phyloP scores from a whole-genome alignment of 768 basidiomycete species.

The Lentinula edodes region DNA sequence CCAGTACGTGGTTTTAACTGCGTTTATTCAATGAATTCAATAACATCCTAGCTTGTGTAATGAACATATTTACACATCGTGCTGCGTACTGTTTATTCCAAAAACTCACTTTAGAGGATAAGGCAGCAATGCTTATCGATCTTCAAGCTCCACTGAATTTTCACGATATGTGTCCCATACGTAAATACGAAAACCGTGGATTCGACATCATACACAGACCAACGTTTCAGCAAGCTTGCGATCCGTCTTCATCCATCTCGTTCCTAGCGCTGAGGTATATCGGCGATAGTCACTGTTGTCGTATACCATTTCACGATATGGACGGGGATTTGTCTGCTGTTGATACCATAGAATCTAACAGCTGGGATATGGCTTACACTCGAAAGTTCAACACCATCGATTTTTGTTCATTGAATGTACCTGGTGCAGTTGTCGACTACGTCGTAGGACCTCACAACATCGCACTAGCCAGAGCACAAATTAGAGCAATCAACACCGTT shows the following conservation, averaged over 20 bases:
- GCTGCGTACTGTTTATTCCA: conserved; percentile 37
- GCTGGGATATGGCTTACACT: not conserved
- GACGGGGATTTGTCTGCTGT: not conserved
- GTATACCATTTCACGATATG: not conserved
- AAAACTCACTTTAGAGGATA: conserved; percentile 29
- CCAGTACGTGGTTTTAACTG: conserved; percentile 16
- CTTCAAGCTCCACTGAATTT: not conserved
- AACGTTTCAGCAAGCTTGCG: not conserved
- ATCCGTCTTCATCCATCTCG: not conserved
- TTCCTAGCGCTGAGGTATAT: not conserved
- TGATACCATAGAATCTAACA: not conserved
- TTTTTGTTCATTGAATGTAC: too few species aligned
- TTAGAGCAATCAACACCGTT: too few species aligned
- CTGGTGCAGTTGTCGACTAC: too few species aligned
- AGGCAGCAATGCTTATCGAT: not conserved
- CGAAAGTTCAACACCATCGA: not conserved
- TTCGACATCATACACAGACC: not conserved
- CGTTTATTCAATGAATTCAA: not conserved
- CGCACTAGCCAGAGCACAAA: too few species aligned
- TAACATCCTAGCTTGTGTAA: conserved; percentile 27
- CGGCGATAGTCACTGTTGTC: not conserved
- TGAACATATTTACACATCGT: conserved; percentile 36
- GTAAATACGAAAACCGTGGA: not conserved
- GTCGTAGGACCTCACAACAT: too few species aligned
- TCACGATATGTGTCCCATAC: not conserved